Conservation (phyloP, 495 filamentous ascomycete species). For the Podospora pseudopauciseta region DNA sequence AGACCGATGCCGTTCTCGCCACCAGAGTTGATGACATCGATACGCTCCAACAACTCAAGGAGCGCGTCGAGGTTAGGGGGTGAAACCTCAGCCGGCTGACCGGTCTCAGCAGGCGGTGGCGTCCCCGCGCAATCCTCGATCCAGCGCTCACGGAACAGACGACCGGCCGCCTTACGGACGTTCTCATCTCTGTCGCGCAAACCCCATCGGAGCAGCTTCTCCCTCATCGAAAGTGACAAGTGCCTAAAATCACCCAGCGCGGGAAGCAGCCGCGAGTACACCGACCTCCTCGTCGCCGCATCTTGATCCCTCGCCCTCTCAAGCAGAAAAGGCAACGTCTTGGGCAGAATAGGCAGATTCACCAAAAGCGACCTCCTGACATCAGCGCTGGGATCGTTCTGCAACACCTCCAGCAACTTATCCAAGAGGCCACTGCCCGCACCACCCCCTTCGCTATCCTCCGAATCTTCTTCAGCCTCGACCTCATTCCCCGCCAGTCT, state of each 20-base stretch:
- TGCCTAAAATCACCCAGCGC: constrained; percentile 94
- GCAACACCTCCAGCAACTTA: constrained; percentile 84
- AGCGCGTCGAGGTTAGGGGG: constrained; percentile 70
- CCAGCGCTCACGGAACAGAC: constrained; percentile 91
- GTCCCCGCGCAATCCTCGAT: constrained; percentile 86
- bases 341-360: constrained; percentile 76
- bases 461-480: constrained; percentile 67
- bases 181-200: constrained; percentile 91
- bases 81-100: constrained; percentile 49
- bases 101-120: constrained; percentile 42
- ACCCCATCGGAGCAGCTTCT: constrained; percentile 94
- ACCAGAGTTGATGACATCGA: constrained; percentile 87
- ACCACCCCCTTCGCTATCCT: constrained; percentile 58
- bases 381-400: constrained; percentile 92
- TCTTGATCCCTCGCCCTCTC: constrained; percentile 90
- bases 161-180: constrained; percentile 84
- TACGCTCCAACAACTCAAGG: constrained; percentile 86
- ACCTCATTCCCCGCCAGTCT: constrained; percentile 76
- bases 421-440: constrained; percentile 60
- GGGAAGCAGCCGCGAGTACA: constrained; percentile 86
- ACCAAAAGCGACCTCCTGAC: constrained; percentile 83
- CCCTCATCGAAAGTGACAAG: constrained; percentile 89
- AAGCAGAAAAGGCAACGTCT: constrained; percentile 84
- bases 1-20: constrained; percentile 84
- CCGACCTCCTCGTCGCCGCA: constrained; percentile 69